Evolutionary conservation across 108 stramenopile species (phyloP), one percentile per base, ranked within the genome.

Genomic region (Mayamaea pseudoterrestris): DNA sequence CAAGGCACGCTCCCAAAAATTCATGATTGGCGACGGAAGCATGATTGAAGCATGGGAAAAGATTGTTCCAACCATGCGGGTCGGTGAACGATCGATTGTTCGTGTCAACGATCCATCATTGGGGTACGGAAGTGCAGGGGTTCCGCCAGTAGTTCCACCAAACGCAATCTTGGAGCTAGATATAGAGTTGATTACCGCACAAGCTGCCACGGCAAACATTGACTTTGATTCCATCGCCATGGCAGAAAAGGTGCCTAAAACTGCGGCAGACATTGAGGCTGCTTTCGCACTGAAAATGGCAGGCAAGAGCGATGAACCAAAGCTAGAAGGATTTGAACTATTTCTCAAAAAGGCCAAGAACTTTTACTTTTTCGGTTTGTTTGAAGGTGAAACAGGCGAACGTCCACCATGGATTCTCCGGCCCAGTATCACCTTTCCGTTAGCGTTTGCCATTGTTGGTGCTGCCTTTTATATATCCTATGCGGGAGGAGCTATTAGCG

Each of bases 311-410:
- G 26, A 69, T 39, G 50, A 58, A 20, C 55, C 54, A 16, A 60
- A 80, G 30, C 66, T 65, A 53, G 79, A 83, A 59, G 86, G 86
- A 0, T 44, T 88, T 5, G 79, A 69, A 27, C 71, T 66, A 43
- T 74, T 54, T 17, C 61, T 89, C 36, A 78, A 76, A 25, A 83
- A 76, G 69, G 58, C 74, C 14, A 79, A 78, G 53, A 67, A 60
- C 21, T 90, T 80, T 30, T 94, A 94, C 55, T 88, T 94, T 58
- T 94, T 93, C 55, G 93, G 93, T 14, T 74, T 94, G 44, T 94
- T 94, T 52, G 93, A 93, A 60, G 80, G 82, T 24, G 87, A 93
- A 60, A 90, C 90, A 11, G 93, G 90, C 22, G 66, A 91, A 61
- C 64, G 82, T 55, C 80, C 93, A 0, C 93, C 93, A 21, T 94